Evolutionary conservation across 2,329 filamentous ascomycete species (phyloP).

Genomic region (Clonostachys sp.): DNA sequence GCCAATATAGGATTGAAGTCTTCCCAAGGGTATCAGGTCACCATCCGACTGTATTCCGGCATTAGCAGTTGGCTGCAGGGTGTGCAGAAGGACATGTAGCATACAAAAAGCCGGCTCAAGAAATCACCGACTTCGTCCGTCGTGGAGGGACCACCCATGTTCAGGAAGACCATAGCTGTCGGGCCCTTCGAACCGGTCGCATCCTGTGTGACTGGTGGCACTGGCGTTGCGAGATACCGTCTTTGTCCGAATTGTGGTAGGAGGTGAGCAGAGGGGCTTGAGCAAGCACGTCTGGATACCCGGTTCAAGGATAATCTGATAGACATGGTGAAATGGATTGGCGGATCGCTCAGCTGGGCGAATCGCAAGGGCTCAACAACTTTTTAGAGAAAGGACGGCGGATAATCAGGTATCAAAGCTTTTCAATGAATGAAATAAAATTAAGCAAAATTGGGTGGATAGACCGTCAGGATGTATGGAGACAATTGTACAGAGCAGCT

Average conservation of each 20-base stretch:
- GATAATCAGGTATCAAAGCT: too few relatives aligned
- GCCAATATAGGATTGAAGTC: slow-evolving; percentile 85
- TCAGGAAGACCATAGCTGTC: slow-evolving; percentile 97
- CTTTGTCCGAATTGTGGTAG: slow-evolving; percentile 15
- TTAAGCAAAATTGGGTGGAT: too few relatives aligned
- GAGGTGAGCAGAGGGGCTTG: slow-evolving; percentile 15
- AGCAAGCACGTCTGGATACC: slow-evolving; percentile 17
- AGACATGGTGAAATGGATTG: slow-evolving; percentile 16
- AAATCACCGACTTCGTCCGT: slow-evolving; percentile 86
- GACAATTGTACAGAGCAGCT: too few relatives aligned
- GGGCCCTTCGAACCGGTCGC: slow-evolving; percentile 68
- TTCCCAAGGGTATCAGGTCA: slow-evolving; percentile 92
- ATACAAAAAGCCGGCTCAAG: slow-evolving; percentile 84
- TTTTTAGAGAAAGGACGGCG: too few relatives aligned
- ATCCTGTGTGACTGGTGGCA: slow-evolving; percentile 78
- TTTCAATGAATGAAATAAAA: too few relatives aligned
- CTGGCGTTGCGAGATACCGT: slow-evolving; percentile 29
- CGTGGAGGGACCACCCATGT: slow-evolving; percentile 95
- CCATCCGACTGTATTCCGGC: slow-evolving; percentile 64
- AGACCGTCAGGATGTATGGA: too few relatives aligned
- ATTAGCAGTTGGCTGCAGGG: not conserved
- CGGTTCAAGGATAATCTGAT: slow-evolving; percentile 17
- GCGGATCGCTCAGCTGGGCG: too few relatives aligned
- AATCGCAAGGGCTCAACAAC: too few relatives aligned
- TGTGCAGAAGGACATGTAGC: slow-evolving; percentile 19